Conservation (phyloP, 495 filamentous ascomycete species). For the Aspergillus sclerotiicarbonarius region DNA sequence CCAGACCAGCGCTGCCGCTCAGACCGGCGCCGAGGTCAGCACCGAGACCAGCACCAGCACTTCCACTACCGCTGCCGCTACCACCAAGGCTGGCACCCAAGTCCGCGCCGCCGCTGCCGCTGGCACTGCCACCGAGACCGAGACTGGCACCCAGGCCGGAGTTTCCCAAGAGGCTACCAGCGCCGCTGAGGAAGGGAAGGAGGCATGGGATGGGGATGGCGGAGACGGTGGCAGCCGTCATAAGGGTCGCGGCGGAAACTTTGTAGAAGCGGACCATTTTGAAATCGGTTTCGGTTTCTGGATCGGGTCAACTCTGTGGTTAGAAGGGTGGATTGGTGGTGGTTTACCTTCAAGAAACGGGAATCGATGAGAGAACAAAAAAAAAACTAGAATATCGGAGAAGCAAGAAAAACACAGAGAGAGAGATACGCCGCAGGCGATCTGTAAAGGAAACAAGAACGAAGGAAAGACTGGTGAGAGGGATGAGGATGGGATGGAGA, state of each 20-base stretch:
- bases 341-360: background rate
- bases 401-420: background rate
- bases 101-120: background rate
- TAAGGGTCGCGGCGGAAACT: constrained; percentile 1
- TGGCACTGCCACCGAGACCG: constrained; percentile 2
- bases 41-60: too few species aligned
- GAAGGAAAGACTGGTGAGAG: background rate
- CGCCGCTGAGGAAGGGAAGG: constrained; percentile 9
- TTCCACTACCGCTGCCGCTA: too few species aligned
- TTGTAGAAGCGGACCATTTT: constrained; percentile 2
- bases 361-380: background rate
- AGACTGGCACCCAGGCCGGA: constrained; percentile 3
- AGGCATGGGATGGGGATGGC: constrained; percentile 9
- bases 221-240: background rate
- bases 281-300: background rate
- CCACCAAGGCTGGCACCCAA: background rate
- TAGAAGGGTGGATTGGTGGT: background rate
- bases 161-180: constrained; percentile 2
- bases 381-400: too few species aligned
- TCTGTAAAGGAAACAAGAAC: background rate
- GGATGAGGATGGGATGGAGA: background rate
- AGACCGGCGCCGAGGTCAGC: too few species aligned
- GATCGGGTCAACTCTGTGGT: background rate
- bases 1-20: too few species aligned
- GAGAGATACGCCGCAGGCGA: background rate